A percentile compares a stretch with the other conserved stretches of the same genome.
These are phyloP conservation scores for Hura crepitans DNA, from an alignment of 441 rosid species.

Conservation along the genomic window DNA sequence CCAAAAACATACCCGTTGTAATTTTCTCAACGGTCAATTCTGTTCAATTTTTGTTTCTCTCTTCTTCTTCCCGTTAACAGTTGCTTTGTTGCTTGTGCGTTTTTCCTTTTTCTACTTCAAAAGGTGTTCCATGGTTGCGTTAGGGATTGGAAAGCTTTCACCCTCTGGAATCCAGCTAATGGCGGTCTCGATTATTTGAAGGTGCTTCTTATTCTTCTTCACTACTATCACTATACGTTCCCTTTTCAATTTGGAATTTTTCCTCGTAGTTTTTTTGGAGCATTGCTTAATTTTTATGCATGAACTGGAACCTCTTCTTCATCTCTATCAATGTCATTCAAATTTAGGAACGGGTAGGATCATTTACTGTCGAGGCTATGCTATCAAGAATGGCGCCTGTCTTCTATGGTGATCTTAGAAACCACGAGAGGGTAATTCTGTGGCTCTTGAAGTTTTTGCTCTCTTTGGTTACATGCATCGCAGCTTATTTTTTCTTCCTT, in stretches of 20 bases:
- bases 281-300: conserved; percentile 1
- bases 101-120: not conserved
- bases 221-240: not conserved
- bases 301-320: not conserved
- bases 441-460: not conserved
- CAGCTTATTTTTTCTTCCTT: not conserved
- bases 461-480: not conserved
- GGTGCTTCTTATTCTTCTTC: conserved; percentile 31
- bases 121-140: conserved; percentile 66
- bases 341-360: conserved; percentile 59
- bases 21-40: not conserved
- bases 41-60: not conserved
- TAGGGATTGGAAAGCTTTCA: conserved; percentile 62
- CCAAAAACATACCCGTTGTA: conserved; percentile 66
- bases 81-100: not conserved
- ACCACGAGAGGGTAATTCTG: conserved; percentile 73
- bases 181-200: conserved; percentile 77
- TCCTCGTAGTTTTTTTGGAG: no score
- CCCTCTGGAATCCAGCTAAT: conserved; percentile 62
- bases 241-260: no score
- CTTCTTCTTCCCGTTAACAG: not conserved
- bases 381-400: conserved; percentile 62
- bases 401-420: conserved; percentile 81
- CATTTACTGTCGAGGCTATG: conserved; percentile 70
- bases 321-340: not conserved